phyloP scores from a whole-genome alignment of 495 filamentous ascomycete genomes.

The Penicillium argentinense region DNA sequence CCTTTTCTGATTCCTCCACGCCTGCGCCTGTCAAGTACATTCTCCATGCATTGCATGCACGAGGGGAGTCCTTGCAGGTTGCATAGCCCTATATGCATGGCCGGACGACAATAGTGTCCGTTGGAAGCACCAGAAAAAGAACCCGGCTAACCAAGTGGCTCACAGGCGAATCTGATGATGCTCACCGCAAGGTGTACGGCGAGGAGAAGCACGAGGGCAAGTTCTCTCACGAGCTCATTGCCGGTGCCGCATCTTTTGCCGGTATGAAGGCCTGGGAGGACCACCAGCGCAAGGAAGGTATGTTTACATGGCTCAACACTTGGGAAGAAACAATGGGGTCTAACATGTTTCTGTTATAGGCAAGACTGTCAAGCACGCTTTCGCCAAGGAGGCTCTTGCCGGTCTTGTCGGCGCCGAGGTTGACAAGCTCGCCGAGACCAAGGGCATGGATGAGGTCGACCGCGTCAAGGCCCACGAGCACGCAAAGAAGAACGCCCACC shows the following conservation, averaged over 20 bases:
- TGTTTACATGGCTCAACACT: conserved; percentile 12
- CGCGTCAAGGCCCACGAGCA: conserved; percentile 63
- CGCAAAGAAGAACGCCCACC: conserved; percentile 63
- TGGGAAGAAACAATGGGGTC: neutral
- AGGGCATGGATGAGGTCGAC: conserved; percentile 71
- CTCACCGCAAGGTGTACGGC: conserved; percentile 63
- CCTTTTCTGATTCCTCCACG: neutral
- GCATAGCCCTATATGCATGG: conserved; percentile 9
- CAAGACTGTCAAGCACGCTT: conserved; percentile 66
- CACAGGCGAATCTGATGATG: conserved; percentile 48
- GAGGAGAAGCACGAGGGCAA: conserved; percentile 55
- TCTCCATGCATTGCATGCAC: neutral
- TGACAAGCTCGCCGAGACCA: conserved; percentile 78
- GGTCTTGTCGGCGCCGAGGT: conserved; percentile 72
- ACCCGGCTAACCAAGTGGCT: conserved; percentile 3
- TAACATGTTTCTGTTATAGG: conserved; percentile 42
- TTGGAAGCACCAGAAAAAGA: no score
- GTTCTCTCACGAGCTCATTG: conserved; percentile 71
- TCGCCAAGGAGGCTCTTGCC: conserved; percentile 76
- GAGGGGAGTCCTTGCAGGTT: neutral
- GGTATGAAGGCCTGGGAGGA: conserved; percentile 81
- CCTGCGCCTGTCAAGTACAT: neutral
- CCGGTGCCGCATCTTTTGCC: conserved; percentile 75
- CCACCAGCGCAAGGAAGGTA: conserved; percentile 70
- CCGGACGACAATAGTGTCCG: neutral